Percentiles rank a stretch among this genome's conserved stretches.
Evolutionary conservation across 768 basidiomycete species (phyloP).

Genomic region (Cyclocybe aegerita): DNA sequence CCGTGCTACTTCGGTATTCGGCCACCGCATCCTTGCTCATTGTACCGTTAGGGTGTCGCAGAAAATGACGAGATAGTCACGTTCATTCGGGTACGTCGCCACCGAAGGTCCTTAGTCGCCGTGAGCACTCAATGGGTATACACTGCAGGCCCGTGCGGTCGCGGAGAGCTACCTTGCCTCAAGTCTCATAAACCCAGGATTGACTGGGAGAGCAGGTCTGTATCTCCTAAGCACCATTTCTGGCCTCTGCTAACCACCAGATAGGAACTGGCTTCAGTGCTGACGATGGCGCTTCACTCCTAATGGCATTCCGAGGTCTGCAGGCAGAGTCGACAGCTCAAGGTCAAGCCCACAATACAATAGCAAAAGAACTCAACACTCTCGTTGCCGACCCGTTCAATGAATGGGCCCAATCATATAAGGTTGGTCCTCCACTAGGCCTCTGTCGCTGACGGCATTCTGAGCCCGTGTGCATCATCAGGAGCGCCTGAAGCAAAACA

Average conservation of each 20-base stretch:
- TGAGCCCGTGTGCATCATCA: conserved; percentile 23
- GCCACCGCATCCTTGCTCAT: conserved; percentile 16
- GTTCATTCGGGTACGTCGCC: conserved; percentile 73
- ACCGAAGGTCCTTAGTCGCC: not conserved
- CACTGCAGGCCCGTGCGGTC: conserved; percentile 61
- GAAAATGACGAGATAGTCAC: conserved; percentile 84
- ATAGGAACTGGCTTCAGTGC: conserved; percentile 64
- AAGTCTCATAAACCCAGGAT: conserved; percentile 50
- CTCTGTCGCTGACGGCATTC: conserved; percentile 3
- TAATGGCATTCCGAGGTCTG: conserved; percentile 77
- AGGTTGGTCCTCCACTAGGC: conserved; percentile 37
- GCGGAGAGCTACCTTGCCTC: conserved; percentile 69
- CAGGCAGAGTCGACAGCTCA: conserved; percentile 71
- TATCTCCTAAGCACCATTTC: not conserved
- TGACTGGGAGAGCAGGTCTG: conserved; percentile 51
- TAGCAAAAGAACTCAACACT: conserved; percentile 73
- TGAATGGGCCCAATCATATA: conserved; percentile 75
- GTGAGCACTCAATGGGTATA: not conserved
- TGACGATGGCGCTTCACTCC: conserved; percentile 85
- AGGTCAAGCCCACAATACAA: conserved; percentile 69
- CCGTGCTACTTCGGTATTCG: conserved; percentile 13
- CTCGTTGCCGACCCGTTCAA: conserved; percentile 81
- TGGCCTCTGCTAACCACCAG: conserved; percentile 5
- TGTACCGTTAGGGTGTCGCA: conserved; percentile 56
- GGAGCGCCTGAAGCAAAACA: conserved; percentile 64